Evolutionary conservation across 2,329 filamentous ascomycete genomes (phyloP), one percentile per base, ranked within the genome.

Genomic region (Hansfordia pulvinata): DNA sequence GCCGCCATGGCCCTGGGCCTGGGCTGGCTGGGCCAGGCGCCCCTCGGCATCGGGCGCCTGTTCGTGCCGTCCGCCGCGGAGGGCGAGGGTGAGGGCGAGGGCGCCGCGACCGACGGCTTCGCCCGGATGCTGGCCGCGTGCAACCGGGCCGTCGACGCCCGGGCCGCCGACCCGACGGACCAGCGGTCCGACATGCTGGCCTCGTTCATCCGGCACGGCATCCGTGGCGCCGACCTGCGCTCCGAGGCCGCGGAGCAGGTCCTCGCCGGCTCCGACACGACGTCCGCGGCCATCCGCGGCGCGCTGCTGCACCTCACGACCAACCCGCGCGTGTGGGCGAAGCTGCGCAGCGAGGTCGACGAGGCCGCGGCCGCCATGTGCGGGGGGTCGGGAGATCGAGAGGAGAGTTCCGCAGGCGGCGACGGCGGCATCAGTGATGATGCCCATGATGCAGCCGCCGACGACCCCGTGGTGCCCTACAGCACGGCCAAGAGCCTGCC

Each of bases 191-290:
- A 17, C 8, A 24, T 13, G n/a, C 10, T 47, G 39, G 46, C 40
- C 3, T 46, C 47, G 0, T 53, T 49, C 27, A 40, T 46, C 16
- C 39, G 43, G 6, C 36, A 47, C 17, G 49, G 49, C 4, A 31
- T 53, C 10, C 38, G 12, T 10, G 35, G 29, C 3, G 28, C 28
- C 8, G 28, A 28, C 20, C 36, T 34, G 26, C 35, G 39, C 21
- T 19, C 34, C 8, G 38, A 41, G 23, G 33, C 33, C 16, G 26
- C 33, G 3, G 35, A 37, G 19, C 31, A 34, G 30, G 29, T 41
- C 29, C 51, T 62, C 2, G 62, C 63, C 4, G 64, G 65, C 5
- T 60, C 60, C 2, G 64, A 70, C 32, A 68, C 62, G 10, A 64
- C 62, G 0, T 55, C 65, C 0, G 58, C 56, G 1, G 53, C 54